phyloP scores from a whole-genome alignment of 768 basidiomycete genomes.

The Amanita brunnescens region DNA sequence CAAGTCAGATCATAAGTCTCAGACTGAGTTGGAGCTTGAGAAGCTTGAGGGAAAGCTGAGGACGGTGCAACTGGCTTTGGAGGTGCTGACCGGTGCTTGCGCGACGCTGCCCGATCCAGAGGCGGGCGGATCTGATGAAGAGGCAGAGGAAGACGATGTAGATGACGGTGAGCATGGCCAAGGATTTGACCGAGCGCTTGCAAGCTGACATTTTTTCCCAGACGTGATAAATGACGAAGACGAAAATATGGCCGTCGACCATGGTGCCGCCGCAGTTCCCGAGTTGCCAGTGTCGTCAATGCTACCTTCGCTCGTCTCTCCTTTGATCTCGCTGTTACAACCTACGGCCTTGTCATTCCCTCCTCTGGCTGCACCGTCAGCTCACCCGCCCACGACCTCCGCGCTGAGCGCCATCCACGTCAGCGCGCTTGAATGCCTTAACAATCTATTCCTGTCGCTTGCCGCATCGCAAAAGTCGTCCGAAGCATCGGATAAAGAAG shows the following conservation, averaged over 20 bases:
- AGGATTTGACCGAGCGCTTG: background rate
- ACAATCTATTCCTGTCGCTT: slow-evolving; percentile 79
- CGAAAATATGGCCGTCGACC: slow-evolving; percentile 34
- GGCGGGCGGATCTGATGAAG: slow-evolving; percentile 29
- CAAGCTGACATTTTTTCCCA: background rate
- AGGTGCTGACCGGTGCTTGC: slow-evolving; percentile 82
- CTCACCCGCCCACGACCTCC: slow-evolving; percentile 85
- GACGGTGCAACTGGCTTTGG: slow-evolving; percentile 75
- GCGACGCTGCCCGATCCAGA: slow-evolving; percentile 80
- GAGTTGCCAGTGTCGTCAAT: slow-evolving; percentile 29
- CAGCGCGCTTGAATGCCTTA: slow-evolving; percentile 81
- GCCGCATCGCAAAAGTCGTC: slow-evolving; percentile 36
- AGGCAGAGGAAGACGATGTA: slow-evolving; percentile 23
- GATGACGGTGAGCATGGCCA: slow-evolving; percentile 19
- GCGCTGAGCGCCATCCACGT: slow-evolving; percentile 78
- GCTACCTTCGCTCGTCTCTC: slow-evolving; percentile 55
- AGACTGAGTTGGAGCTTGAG: slow-evolving; percentile 63
- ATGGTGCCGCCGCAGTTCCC: slow-evolving; percentile 25
- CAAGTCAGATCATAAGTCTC: slow-evolving; percentile 68
- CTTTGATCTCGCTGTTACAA: slow-evolving; percentile 59
- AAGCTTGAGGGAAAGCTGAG: slow-evolving; percentile 61
- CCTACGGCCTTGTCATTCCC: slow-evolving; percentile 81
- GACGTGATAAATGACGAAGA: slow-evolving; percentile 18
- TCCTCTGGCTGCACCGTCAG: slow-evolving; percentile 56
- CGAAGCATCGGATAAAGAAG: slow-evolving; percentile 35